A percentile compares a stretch with the other conserved stretches of the same genome.
Conservation (phyloP, 2,329 filamentous ascomycete species). For the Penicillium hordei region DNA sequence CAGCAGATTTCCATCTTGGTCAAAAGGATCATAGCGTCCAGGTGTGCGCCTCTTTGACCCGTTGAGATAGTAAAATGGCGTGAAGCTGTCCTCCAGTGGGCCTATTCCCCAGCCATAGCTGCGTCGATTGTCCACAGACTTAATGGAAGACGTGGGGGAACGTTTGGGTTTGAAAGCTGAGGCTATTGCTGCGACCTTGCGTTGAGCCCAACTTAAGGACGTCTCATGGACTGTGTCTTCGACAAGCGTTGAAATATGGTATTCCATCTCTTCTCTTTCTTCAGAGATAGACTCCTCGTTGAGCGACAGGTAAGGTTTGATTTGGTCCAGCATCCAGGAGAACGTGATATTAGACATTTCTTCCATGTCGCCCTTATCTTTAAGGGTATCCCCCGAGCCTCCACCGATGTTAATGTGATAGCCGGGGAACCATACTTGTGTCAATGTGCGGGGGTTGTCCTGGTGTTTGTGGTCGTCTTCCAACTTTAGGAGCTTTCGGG, state of each 20-base stretch:
- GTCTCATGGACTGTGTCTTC: not conserved
- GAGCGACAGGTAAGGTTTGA: constrained; percentile 18
- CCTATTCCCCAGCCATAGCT: constrained; percentile 19
- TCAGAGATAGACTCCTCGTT: constrained; percentile 9
- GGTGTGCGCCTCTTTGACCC: constrained; percentile 17
- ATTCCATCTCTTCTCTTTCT: constrained; percentile 11
- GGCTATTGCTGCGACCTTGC: not conserved
- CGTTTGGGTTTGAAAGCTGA: not conserved
- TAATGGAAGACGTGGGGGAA: not conserved
- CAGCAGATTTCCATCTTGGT: constrained; percentile 4
- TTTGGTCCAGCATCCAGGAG: constrained; percentile 26
- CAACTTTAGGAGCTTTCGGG: constrained; percentile 13
- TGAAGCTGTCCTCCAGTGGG: constrained; percentile 16
- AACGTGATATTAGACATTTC: constrained; percentile 26
- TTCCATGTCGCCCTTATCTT: constrained; percentile 25
- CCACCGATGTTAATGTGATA: constrained; percentile 55
- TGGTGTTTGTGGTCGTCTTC: constrained; percentile 15
- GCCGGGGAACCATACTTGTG: constrained; percentile 59
- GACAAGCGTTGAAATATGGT: not conserved
- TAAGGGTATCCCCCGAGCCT: constrained; percentile 37
- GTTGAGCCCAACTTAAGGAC: constrained; percentile 6
- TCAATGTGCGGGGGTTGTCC: constrained; percentile 33
- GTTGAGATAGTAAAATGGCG: constrained; percentile 18
- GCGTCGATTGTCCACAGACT: not conserved
- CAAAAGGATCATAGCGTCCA: constrained; percentile 11